Conservation (phyloP, 495 filamentous ascomycete genomes). For the Aspergillus hancockii region DNA sequence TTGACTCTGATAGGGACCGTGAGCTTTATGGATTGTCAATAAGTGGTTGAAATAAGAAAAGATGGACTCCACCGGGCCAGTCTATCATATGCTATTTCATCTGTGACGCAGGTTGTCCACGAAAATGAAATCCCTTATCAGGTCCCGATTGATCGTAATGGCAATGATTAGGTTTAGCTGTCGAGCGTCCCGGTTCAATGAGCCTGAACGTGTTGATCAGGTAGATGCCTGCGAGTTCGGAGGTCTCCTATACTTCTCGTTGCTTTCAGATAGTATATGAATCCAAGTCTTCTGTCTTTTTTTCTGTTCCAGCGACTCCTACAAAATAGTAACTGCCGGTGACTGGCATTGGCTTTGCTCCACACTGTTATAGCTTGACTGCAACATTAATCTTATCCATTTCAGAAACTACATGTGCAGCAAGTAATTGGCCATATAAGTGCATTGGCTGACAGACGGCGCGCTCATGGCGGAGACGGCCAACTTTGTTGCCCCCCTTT, state of each 20-base stretch:
- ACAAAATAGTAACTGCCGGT: background rate
- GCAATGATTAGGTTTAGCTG: background rate
- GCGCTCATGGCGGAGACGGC: conserved; percentile 16
- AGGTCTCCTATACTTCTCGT: conserved; percentile 11
- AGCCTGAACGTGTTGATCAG: conserved; percentile 15
- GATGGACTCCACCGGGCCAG: no score
- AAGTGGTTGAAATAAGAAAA: conserved; percentile 1
- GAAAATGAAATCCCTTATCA: conserved; percentile 7
- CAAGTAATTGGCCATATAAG: background rate
- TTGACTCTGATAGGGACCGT: background rate
- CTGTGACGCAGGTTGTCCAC: background rate
- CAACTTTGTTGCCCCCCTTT: conserved; percentile 56
- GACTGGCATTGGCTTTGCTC: background rate
- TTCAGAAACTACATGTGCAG: background rate
- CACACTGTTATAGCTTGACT: background rate
- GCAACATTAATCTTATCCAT: background rate
- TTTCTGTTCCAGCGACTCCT: background rate
- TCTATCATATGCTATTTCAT: background rate
- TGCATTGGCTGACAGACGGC: background rate
- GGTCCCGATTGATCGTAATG: background rate
- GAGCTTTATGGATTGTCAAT: background rate
- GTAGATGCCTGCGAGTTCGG: conserved; percentile 31
- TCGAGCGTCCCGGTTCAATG: background rate
- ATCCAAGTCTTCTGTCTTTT: background rate
- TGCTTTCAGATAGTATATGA: conserved; percentile 9